Evolutionary conservation across 2,329 filamentous ascomycete species (phyloP), one percentile per base, ranked within the genome.

Genomic region (Pseudofabraea citricarpa): DNA sequence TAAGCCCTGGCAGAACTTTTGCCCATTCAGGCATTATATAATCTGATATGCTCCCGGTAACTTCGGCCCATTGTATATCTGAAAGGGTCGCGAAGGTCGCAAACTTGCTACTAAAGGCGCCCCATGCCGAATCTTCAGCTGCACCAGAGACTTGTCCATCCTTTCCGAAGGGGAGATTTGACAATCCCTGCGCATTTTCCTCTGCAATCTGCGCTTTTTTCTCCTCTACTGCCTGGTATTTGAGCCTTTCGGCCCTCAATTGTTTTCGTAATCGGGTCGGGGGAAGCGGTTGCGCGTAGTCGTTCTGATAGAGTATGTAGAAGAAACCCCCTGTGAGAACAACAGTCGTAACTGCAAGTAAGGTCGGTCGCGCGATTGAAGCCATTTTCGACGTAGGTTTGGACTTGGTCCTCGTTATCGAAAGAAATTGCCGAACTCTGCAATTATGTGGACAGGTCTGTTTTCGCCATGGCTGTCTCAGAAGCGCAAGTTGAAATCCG

Each of bases 11-110:
- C 15, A 96, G 69, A 32, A 79, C 62, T 51, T 81, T 84, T 24
- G 85, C 81, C 91, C 91, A 97, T 32, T 86, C 81, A 0, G 91
- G 91, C 3, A 94, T 66, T 24, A 97, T 81, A 50, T 79, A 75
- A 57, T 79, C 82, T 27, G 84, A 81, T 20, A 95, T 68, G 16
- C 66, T 73, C 50, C 80, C 77, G 2, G 79, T 71, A 8, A 81
- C 55, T 1, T 59, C 62, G 4, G 66, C 61, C 74, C 78, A 81
- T 56, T 83, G 73, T 3, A 75, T 64, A 51, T 78, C 73, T 16
- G 74, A 70, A 3, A 73, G 60, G 12, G 71, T 60, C 12, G 79
- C 75, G 40, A 88, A 73, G 16, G 49, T 21, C 7, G 52, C 56
- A 39, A 63, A 59, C 35, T 52, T 56, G 15, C 40, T 51, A 5